Percentiles rank a stretch among this genome's conserved stretches.
These are phyloP conservation scores for Apodospora peruviana DNA, from an alignment of 495 filamentous ascomycete genomes.

Conservation along the genomic window DNA sequence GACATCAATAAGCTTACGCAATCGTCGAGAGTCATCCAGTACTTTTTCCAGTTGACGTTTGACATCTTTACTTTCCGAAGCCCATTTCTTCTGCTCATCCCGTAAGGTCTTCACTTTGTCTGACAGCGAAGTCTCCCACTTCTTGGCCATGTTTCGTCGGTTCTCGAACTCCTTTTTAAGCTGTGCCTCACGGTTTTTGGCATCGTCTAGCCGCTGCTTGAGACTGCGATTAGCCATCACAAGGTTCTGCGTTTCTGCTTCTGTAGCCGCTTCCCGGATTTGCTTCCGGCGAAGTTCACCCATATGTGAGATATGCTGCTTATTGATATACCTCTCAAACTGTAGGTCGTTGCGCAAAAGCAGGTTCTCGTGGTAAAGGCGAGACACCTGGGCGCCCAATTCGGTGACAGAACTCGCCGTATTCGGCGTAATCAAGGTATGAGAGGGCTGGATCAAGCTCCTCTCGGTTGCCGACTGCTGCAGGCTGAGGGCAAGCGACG, in stretches of 20 bases:
- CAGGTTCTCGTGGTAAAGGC: conserved; percentile 59
- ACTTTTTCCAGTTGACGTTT: conserved; percentile 47
- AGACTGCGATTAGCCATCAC: conserved; percentile 68
- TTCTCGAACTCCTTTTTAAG: conserved; percentile 61
- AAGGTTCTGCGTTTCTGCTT: conserved; percentile 71
- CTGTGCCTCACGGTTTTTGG: conserved; percentile 55
- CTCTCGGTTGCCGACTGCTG: conserved; percentile 33
- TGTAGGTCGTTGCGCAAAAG: conserved; percentile 68
- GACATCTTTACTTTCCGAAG: conserved; percentile 44
- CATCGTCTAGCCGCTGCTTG: conserved; percentile 59
- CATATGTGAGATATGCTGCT: conserved; percentile 70
- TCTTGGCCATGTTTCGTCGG: conserved; percentile 59
- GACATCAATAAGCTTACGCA: conserved; percentile 54
- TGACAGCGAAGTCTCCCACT: conserved; percentile 62
- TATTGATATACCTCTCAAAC: conserved; percentile 70
- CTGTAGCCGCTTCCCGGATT: conserved; percentile 60
- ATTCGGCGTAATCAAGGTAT: conserved; percentile 8
- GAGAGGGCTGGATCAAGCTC: conserved; percentile 13
- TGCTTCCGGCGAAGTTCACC: conserved; percentile 63
- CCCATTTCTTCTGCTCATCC: conserved; percentile 66
- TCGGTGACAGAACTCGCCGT: conserved; percentile 3
- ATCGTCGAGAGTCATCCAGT: conserved; percentile 45
- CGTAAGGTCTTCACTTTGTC: conserved; percentile 52
- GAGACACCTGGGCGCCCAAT: conserved; percentile 41
- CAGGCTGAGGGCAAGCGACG: conserved; percentile 39